Evolutionary conservation across 768 basidiomycete genomes (phyloP), one percentile per base, ranked within the genome.

Genomic region (Xerocomellus intermedius): DNA sequence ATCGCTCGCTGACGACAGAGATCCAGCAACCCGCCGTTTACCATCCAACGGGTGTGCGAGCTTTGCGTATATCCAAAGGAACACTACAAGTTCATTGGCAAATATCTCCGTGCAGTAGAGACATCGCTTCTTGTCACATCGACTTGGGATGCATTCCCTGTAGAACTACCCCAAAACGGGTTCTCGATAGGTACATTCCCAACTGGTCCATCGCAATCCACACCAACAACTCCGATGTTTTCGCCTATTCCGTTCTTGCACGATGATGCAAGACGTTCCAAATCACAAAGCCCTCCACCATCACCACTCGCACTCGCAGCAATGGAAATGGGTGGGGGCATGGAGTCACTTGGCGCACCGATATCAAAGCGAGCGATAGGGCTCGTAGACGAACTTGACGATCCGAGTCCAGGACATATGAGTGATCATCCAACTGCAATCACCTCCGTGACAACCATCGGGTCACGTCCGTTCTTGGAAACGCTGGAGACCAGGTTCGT

Each of bases 171-270:
- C 2, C 62, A 56, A 35, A 63, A 77, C 63, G 56, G 75, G 22
- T 43, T 63, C 47, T 60, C 58, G 12, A 56, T 62, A 32, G 57
- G 58, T 39, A 48, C 68, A 52, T 73, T 81, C 42, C 69, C 79
- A 17, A 70, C 80, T 21, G 75, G 77, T 38, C 72, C 77, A 16
- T 74, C 77, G 13, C 78, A 80, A 52, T 82, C 84, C 28, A 77
- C 77, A 39, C 89, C 91, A 1, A 76, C 82, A 43, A 94, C 91
- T 12, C 91, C 91, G 4, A 75, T 94, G 49, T 94, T 93, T 72
- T 90, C 89, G 3, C 91, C 91, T 5, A 93, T 94, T 55, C 83
- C 91, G 7, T 94, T 94, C 79, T 74, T 92, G 24, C 91, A 93
- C 64, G 83, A 86, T 47, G 90, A 92, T 68, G 86, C 89, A 19